Evolutionary conservation across 2,329 filamentous ascomycete genomes (phyloP).

Genomic region (Ascochyta viciae-villosae): DNA sequence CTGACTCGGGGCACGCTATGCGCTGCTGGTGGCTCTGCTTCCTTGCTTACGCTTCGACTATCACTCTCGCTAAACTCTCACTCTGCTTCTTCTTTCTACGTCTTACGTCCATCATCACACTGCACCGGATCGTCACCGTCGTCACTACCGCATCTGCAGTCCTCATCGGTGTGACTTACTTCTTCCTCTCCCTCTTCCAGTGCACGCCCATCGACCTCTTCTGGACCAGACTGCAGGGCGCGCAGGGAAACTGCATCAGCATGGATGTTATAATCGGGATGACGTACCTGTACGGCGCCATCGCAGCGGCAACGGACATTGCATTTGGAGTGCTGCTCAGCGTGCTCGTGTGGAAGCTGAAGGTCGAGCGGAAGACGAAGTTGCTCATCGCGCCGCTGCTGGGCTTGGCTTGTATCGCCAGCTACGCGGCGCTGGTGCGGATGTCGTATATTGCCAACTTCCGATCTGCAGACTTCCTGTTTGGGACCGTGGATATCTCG

Average conservation of each 20-base stretch:
- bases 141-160: slow-evolving; percentile 51
- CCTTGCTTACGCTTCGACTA: slow-evolving; percentile 17
- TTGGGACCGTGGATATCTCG: slow-evolving; percentile 23
- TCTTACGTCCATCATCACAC: slow-evolving; percentile 51
- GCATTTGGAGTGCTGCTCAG: slow-evolving; percentile 34
- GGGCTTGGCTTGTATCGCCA: slow-evolving; percentile 22
- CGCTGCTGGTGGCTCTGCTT: slow-evolving; percentile 25
- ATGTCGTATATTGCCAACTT: slow-evolving; percentile 26
- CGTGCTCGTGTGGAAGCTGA: slow-evolving; percentile 59
- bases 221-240: slow-evolving; percentile 47
- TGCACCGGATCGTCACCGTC: slow-evolving; percentile 54
- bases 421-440: slow-evolving; percentile 22
- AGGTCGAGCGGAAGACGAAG: slow-evolving; percentile 53
- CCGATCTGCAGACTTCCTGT: slow-evolving; percentile 24
- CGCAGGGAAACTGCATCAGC: slow-evolving; percentile 49
- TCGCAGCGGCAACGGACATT: slow-evolving; percentile 21
- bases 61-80: slow-evolving; percentile 50
- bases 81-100: slow-evolving; percentile 60
- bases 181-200: slow-evolving; percentile 58
- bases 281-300: slow-evolving; percentile 47
- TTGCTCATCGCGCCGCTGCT: slow-evolving; percentile 17
- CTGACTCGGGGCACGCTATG: slow-evolving; percentile 22
- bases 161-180: slow-evolving; percentile 54
- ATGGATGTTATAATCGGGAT: slow-evolving; percentile 58
- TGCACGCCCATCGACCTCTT: slow-evolving; percentile 58